phyloP scores from a whole-genome alignment of 2,329 filamentous ascomycete species.

The Ascochyta fabae region DNA sequence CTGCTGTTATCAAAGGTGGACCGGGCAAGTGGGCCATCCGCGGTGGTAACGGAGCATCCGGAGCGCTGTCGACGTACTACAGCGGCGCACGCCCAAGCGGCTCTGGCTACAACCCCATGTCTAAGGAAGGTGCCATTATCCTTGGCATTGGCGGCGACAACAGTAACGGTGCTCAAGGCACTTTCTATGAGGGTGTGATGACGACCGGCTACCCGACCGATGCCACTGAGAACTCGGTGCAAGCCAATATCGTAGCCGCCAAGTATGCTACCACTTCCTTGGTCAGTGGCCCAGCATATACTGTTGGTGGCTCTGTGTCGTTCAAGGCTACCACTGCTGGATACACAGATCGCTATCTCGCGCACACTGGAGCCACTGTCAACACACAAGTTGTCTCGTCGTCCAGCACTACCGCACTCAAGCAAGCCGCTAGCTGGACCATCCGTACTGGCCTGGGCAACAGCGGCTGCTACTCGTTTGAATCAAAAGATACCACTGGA shows the following conservation, averaged over 20 bases:
- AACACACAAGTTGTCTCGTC: slow-evolving; percentile 64
- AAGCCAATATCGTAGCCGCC: slow-evolving; percentile 66
- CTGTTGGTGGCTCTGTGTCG: slow-evolving; percentile 59
- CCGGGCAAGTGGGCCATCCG: slow-evolving; percentile 65
- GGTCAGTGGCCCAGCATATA: slow-evolving; percentile 57
- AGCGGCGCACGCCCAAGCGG: slow-evolving; percentile 60
- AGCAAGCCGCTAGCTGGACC: slow-evolving; percentile 64
- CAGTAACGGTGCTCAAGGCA: slow-evolving; percentile 65
- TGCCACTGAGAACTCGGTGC: slow-evolving; percentile 63
- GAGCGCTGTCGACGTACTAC: slow-evolving; percentile 65
- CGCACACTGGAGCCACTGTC: slow-evolving; percentile 59
- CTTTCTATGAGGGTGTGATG: slow-evolving; percentile 71
- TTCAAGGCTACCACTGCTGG: slow-evolving; percentile 63
- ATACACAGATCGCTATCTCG: slow-evolving; percentile 62
- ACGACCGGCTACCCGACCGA: slow-evolving; percentile 67
- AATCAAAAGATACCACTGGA: slow-evolving; percentile 64
- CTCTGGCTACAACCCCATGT: slow-evolving; percentile 66
- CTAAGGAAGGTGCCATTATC: slow-evolving; percentile 69
- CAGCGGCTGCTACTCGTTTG: slow-evolving; percentile 66
- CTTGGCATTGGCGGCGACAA: slow-evolving; percentile 76
- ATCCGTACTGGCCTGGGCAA: slow-evolving; percentile 64
- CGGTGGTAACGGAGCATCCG: slow-evolving; percentile 63
- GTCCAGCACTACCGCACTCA: slow-evolving; percentile 57
- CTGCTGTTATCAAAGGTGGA: slow-evolving; percentile 63
- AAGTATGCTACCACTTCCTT: slow-evolving; percentile 60